Evolutionary conservation across 495 filamentous ascomycete genomes (phyloP).

Genomic region (Podospora bellae-mahoneyi): DNA sequence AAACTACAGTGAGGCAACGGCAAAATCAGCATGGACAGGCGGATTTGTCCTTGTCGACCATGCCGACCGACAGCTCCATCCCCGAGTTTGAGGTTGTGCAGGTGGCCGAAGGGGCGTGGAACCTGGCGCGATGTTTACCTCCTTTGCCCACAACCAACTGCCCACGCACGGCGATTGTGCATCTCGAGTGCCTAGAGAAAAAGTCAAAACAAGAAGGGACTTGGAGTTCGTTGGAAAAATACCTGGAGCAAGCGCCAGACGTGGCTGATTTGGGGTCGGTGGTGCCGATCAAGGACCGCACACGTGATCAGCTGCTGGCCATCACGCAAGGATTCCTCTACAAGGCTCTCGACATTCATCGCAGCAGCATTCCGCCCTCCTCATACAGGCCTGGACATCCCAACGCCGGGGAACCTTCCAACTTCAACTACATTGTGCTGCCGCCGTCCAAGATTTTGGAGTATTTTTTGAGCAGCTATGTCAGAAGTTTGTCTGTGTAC

Average conservation of each 20-base stretch:
- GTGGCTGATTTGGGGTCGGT: slow-evolving; percentile 43
- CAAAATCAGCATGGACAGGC: neutral
- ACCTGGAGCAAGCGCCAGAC: slow-evolving; percentile 36
- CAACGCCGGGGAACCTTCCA: slow-evolving; percentile 36
- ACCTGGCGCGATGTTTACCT: slow-evolving; percentile 55
- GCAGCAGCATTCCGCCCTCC: slow-evolving; percentile 29
- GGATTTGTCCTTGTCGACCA: slow-evolving; percentile 27
- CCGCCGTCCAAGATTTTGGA: slow-evolving; percentile 58
- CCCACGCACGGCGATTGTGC: slow-evolving; percentile 54
- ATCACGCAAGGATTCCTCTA: slow-evolving; percentile 62
- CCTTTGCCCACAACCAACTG: slow-evolving; percentile 49
- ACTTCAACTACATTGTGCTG: slow-evolving; percentile 55
- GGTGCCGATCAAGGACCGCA: slow-evolving; percentile 46
- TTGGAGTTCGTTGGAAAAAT: slow-evolving; percentile 43
- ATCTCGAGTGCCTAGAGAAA: slow-evolving; percentile 56
- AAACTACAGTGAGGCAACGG: slow-evolving; percentile 29
- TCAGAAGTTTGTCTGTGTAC: slow-evolving; percentile 55
- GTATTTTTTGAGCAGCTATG: slow-evolving; percentile 58
- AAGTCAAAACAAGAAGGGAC: slow-evolving; percentile 53
- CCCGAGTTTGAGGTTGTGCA: slow-evolving; percentile 52
- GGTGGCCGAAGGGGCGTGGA: slow-evolving; percentile 55
- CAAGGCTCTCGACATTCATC: slow-evolving; percentile 60
- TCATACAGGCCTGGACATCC: slow-evolving; percentile 12
- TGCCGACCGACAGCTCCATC: slow-evolving; percentile 29
- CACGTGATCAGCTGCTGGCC: slow-evolving; percentile 60